phyloP scores from a whole-genome alignment of 495 filamentous ascomycete species.

The Penicillium tannophilum region DNA sequence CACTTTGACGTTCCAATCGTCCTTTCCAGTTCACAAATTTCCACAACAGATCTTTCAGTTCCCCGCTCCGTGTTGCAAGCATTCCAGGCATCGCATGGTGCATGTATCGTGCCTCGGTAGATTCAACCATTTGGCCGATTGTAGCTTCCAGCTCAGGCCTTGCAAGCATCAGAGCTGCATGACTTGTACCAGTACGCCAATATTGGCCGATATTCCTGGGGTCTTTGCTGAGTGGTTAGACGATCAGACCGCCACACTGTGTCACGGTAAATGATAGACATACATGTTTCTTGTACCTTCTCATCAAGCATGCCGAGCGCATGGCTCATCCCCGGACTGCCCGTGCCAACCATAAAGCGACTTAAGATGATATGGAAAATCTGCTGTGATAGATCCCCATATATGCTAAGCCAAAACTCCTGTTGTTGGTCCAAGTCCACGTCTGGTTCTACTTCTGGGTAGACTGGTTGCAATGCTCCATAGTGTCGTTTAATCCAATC shows the following conservation, averaged over 20 bases:
- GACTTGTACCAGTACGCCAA: slow-evolving; percentile 21
- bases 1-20: slow-evolving; percentile 23
- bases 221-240: neutral
- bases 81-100: neutral
- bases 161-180: slow-evolving; percentile 1
- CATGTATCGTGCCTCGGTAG: slow-evolving; percentile 1
- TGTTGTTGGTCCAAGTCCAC: neutral
- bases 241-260: neutral
- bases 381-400: neutral
- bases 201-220: slow-evolving; percentile 12
- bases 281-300: slow-evolving; percentile 9
- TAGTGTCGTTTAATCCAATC: neutral
- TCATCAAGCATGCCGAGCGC: neutral
- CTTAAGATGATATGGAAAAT: slow-evolving; percentile 5
- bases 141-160: neutral
- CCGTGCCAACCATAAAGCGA: slow-evolving; percentile 2
- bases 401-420: neutral
- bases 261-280: neutral
- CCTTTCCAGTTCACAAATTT: slow-evolving; percentile 23
- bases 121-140: neutral
- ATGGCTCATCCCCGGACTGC: neutral
- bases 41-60: slow-evolving; percentile 12
- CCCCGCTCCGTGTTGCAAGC: neutral
- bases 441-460: neutral
- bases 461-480: neutral